phyloP scores from a whole-genome alignment of 495 filamentous ascomycete genomes.

The Elaphomyces granulatus region DNA sequence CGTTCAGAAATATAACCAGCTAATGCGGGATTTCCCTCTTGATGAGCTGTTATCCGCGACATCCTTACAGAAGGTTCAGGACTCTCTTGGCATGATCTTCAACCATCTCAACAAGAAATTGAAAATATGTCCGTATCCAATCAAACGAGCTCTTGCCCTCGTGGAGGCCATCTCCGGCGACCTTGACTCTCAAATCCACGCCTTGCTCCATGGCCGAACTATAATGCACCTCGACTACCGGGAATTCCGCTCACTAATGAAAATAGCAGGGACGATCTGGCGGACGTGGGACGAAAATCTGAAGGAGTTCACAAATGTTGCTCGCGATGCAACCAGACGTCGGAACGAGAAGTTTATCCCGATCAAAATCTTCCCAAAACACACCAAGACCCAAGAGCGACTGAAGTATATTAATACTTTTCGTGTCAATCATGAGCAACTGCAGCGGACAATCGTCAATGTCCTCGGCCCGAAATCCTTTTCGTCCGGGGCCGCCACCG shows the following conservation, averaged over 20 bases:
- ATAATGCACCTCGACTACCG: constrained; percentile 84
- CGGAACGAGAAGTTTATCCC: constrained; percentile 95
- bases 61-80: constrained; percentile 76
- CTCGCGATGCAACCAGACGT: constrained; percentile 78
- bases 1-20: constrained; percentile 95
- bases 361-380: constrained; percentile 80
- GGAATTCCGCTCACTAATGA: constrained; percentile 79
- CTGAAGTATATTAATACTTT: constrained; percentile 89
- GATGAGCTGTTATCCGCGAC: constrained; percentile 90
- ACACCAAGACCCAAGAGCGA: constrained; percentile 73
- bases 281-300: constrained; percentile 85
- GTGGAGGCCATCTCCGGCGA: constrained; percentile 97
- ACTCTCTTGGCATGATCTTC: constrained; percentile 79
- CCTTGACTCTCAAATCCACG: constrained; percentile 71
- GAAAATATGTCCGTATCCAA: constrained; percentile 85
- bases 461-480: constrained; percentile 62
- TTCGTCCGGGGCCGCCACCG: constrained; percentile 30
- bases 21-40: constrained; percentile 95
- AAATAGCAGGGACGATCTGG: constrained; percentile 71
- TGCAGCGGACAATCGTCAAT: constrained; percentile 88
- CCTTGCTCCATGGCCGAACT: constrained; percentile 67
- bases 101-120: constrained; percentile 91
- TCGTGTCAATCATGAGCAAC: constrained; percentile 89
- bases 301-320: constrained; percentile 95
- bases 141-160: constrained; percentile 79